Conservation (phyloP, 164 flowering plant genomes). For the Vitis cinerea region DNA sequence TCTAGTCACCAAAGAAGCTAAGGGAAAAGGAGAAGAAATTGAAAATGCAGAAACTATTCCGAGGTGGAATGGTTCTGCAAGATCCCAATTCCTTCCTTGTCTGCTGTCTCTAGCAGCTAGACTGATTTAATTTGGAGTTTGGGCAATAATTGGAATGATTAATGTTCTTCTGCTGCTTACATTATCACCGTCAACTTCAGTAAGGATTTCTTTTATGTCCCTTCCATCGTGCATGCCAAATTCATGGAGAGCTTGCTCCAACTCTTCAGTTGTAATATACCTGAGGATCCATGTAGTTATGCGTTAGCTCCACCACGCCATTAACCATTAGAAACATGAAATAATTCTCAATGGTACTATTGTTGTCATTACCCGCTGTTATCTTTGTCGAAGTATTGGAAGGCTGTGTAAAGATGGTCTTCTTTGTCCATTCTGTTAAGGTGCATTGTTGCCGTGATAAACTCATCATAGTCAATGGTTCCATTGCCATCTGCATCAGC, state of each 20-base stretch:
- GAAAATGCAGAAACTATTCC: no score
- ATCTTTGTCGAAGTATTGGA: constrained; percentile 91
- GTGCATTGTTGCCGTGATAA: constrained; percentile 96
- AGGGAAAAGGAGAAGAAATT: no score
- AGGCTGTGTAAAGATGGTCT: constrained; percentile 93
- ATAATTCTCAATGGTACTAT: background rate
- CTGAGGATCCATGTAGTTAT: constrained; percentile 28
- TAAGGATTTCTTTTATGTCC: constrained; percentile 83
- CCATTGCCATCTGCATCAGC: constrained; percentile 99
- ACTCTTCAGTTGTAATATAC: constrained; percentile 81
- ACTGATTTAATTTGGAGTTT: no score
- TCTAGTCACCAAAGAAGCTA: no score
- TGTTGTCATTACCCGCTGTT: constrained; percentile 65
- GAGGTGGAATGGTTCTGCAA: no score
- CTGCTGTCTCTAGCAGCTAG: no score
- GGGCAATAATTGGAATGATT: background rate
- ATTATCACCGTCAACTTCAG: constrained; percentile 84
- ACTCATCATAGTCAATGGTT: constrained; percentile 93
- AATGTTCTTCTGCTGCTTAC: constrained; percentile 37
- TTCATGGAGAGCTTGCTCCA: constrained; percentile 88
- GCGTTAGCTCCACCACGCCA: background rate
- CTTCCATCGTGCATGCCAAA: constrained; percentile 82
- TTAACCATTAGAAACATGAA: background rate
- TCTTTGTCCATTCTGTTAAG: constrained; percentile 89
- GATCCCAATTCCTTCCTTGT: no score